phyloP scores from a whole-genome alignment of 192 early-diverging fungal species.

The Bifiguratus adelaidae region DNA sequence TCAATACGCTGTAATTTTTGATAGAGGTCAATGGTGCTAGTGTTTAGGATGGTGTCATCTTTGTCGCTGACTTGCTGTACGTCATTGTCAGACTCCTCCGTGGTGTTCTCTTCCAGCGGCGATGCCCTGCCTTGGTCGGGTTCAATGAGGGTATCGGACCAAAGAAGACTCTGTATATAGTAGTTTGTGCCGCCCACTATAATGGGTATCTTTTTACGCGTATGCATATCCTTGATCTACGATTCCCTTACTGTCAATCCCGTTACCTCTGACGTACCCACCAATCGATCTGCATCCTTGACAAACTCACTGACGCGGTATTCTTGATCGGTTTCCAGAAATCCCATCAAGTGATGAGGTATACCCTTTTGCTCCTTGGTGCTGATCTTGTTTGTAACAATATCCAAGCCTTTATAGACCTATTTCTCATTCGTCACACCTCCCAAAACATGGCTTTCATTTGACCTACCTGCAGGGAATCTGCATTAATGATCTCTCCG shows the following conservation, averaged over 20 bases:
- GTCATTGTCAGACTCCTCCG: constrained; percentile 4
- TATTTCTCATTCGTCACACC: constrained; percentile 8
- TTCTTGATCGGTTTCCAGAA: constrained; percentile 56
- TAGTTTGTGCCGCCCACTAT: constrained; percentile 96
- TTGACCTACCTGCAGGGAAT: constrained; percentile 79
- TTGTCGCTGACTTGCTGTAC: constrained; percentile 8
- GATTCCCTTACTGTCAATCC: too few relatives aligned
- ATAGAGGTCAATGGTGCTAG: constrained; percentile 48
- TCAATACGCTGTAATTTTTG: constrained; percentile 60
- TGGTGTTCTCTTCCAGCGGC: constrained; percentile 3
- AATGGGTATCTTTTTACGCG: constrained; percentile 61
- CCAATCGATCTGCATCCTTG: constrained; percentile 66
- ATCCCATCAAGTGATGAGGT: constrained; percentile 81
- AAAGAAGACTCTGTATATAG: constrained; percentile 89
- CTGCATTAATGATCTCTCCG: constrained; percentile 91
- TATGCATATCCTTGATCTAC: constrained; percentile 71
- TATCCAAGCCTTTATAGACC: constrained; percentile 86
- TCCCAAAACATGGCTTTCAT: too few relatives aligned
- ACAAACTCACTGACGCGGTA: constrained; percentile 85
- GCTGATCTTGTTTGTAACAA: constrained; percentile 92
- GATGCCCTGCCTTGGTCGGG: neutral
- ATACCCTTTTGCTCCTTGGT: constrained; percentile 52
- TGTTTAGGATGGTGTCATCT: constrained; percentile 4
- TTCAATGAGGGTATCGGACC: constrained; percentile 55
- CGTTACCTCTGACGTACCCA: too few relatives aligned